Evolutionary conservation across 2,329 filamentous ascomycete species (phyloP), one percentile per base, ranked within the genome.

Genomic region (Diplodia mutila): DNA sequence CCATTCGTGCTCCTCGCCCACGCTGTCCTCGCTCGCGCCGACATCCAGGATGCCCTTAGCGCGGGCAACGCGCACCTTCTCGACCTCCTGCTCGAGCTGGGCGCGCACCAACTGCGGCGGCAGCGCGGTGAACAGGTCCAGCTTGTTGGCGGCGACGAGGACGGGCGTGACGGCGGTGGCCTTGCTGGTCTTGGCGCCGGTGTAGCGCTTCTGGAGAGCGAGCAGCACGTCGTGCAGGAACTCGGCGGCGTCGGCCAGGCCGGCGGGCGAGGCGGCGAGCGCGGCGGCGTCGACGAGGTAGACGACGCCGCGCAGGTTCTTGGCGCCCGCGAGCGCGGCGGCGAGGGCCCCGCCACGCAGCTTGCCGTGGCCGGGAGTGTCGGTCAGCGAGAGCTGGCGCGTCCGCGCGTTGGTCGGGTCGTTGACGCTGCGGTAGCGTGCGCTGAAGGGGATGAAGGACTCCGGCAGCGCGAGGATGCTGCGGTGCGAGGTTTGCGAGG

Each of bases 321-420:
- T 51, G 59, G 49, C 34, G 3, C 57, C n/a, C 71, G 78, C 75
- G 63, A 83, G 77, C 23, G 79, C 78, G 16, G 82, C 75, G 51
- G 83, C 79, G 68, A 91, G 83, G 3, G 91, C 89, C 71, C 88
- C 84, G 73, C 88, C 86, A 69, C 95, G 92, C 68, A 67, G 88
- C 81, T 99, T 99, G 73, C 93, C 93, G 82, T 99, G 95, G 48
- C 95, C 95, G 0, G 95, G 95, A 0, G 94, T 98, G 81, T 99
- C 95, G 75, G 92, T 82, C 39, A 98, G 82, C 49, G 91, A 82
- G 77, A 95, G 92, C 76, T 89, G 90, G 76, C 90, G 88, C 3
- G 79, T 72, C 69, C 82, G 79, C 68, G 77, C 75, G 59, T 80
- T 80, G 11, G 87, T 85, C 27, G 87, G 85, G 75, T 92, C 90